Evolutionary conservation across 2,329 filamentous ascomycete species (phyloP).

Genomic region (Nemania diffusa): DNA sequence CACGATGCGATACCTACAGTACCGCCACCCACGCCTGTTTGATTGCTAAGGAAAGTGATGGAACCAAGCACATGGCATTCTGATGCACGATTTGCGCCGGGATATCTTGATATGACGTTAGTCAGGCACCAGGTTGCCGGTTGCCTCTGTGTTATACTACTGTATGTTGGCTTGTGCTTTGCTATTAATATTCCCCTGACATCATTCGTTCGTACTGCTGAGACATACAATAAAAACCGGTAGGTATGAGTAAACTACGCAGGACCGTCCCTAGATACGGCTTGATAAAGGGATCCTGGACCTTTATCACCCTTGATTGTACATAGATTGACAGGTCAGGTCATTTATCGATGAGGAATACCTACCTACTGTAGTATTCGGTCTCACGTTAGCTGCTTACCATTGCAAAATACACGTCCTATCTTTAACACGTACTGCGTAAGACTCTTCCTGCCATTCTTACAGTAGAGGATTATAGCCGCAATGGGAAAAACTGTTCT

Average conservation of each 20-base stretch:
- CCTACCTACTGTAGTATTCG: background rate
- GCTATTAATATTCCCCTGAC: constrained; percentile 20
- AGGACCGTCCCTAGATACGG: background rate
- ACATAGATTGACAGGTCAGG: too few species aligned
- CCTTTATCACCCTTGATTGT: too few species aligned
- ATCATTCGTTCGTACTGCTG: constrained; percentile 14
- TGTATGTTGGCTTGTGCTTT: constrained; percentile 11
- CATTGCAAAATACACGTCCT: background rate
- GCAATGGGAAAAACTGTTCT: background rate
- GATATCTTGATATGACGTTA: constrained; percentile 31
- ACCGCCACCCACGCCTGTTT: background rate
- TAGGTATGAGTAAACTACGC: background rate
- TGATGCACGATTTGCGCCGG: constrained; percentile 32
- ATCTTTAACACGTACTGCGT: background rate
- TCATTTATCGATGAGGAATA: too few species aligned
- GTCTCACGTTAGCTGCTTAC: background rate
- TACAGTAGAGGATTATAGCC: background rate
- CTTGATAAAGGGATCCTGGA: too few species aligned
- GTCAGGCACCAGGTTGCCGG: constrained; percentile 25
- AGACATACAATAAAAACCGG: background rate
- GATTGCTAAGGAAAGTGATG: constrained; percentile 11
- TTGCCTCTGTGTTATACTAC: constrained; percentile 3
- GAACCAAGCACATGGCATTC: constrained; percentile 19
- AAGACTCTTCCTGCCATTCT: background rate
- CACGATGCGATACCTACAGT: background rate